Conservation (phyloP, 2,329 filamentous ascomycete species). For the Aureobasidium sp. region DNA sequence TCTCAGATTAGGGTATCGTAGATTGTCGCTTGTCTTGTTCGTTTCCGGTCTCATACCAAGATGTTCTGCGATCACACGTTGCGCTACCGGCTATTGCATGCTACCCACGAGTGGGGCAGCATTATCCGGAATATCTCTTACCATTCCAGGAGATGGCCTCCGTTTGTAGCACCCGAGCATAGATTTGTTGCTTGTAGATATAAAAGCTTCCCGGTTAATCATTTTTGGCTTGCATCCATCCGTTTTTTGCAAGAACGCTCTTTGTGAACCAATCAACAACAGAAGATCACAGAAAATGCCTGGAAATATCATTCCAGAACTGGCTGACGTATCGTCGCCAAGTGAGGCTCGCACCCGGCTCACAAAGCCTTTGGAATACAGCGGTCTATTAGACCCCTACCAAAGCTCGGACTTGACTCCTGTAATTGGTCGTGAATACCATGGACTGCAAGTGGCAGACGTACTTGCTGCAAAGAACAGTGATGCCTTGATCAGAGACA, state of each 20-base stretch:
- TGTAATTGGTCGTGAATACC: conserved; percentile 15
- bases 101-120: background rate
- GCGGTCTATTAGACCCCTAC: conserved; percentile 7
- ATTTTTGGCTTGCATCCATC: background rate
- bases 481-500: conserved; percentile 18
- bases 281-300: background rate
- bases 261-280: background rate
- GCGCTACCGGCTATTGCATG: conserved; percentile 2
- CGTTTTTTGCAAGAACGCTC: background rate
- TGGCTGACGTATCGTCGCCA: background rate
- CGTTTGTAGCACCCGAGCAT: background rate
- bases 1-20: background rate
- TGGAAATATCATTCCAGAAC: conserved; percentile 11
- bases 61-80: background rate
- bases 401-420: conserved; percentile 14
- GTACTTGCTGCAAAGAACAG: conserved; percentile 17
- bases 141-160: background rate
- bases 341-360: conserved; percentile 10
- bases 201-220: conserved; percentile 5
- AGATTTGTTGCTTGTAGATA: background rate
- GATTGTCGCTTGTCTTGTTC: background rate
- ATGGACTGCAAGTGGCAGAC: conserved; percentile 18
- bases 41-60: background rate
- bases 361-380: conserved; percentile 14
- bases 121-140: background rate